Evolutionary conservation across 2,329 filamentous ascomycete species (phyloP), one percentile per base, ranked within the genome.

Genomic region (Podosphaera aphanis): DNA sequence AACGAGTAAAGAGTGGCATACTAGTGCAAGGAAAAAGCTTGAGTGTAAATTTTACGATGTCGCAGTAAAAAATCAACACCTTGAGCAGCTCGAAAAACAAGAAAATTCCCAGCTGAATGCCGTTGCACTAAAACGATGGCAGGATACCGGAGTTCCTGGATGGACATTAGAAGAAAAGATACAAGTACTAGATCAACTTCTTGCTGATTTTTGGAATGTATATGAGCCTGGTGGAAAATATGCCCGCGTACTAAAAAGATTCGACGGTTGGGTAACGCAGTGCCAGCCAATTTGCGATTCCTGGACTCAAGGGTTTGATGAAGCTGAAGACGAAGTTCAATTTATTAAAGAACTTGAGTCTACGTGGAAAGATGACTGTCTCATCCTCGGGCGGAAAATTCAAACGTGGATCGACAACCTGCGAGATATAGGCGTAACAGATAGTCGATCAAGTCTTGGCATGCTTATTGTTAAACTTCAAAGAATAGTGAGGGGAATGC

Each of bases 341-440:
- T 74, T 78, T 52, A 60, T 75, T 11, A 66, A 67, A 36, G 66
- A 70, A 33, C 59, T 80, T 15, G 71, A 76, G 47, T 58, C 59
- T 2, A 56, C 61, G 0, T 81, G 77, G 77, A 69, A 67, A 53
- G 70, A 70, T 21, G 74, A 78, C 47, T 70, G 69, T 50, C 62
- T 63, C 0, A 63, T 62, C 2, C 58, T 79, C 23, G 59, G 61
- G 4, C 64, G 73, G 29, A 67, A 68, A 49, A 61, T 80, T n/a
- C 68, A 73, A 18, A 63, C 61, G 3, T 73, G 74, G 66, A 62
- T 63, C 38, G 57, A 62, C 31, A 63, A 69, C 49, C 59, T 79
- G 37, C 53, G 55, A 2, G 63, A 64, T 21, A 54, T 78, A 3
- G 67, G 63, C n/a, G 53, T 53, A 2, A 43, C 44, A 44, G 52